Base-by-base conservation (phyloP, 495 filamentous ascomycete species). In the Talaromyces liani region DNA sequence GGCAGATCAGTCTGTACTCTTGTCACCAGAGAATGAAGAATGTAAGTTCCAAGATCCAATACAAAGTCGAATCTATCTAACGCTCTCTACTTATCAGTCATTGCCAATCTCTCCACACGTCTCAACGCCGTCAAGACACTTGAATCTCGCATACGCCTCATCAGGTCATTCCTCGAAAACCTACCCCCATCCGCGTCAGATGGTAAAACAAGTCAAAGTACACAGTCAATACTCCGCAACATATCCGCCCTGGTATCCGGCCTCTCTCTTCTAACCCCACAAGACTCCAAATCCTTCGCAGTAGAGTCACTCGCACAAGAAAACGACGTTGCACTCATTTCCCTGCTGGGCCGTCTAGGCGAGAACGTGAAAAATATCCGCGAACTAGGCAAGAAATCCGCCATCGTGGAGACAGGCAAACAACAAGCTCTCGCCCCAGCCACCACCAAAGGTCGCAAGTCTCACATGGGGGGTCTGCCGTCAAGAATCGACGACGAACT, bases 81-180 rank as follows among this genome's bases (percentile, higher is more conserved):
- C 57, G 33, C 24, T 60, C 66, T 34, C 45, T 47, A 49, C 45
- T 6, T 24, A 10, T 29, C 51, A 88, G 86, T 90, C 20, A 82
- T 91, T 53, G 80, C 85, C 41, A 84, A 77, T 27, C 85, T 98
- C 31, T 91, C 87, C 14, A 90, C 92, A 57, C 96, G 96, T 67
- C 80, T 86, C 45, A 98, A 98, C 73, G 93, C 95, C 27, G 87
- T 96, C 68, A 89, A 88, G 73, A 97, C 96, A 84, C 83, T 98
- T 60, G 87, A 92, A 69, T 85, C 88, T 16, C 88, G 95, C 54
- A 87, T 98, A 70, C 81, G 84, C 14, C 85, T 98, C 63, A 84
- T 98, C 61, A 88, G 87, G 65, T 82, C 83, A 39, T 98, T 97
- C 72, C 84, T 98, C 57, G 75, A 87, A 60, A 84, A 83, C 47